Conservation (phyloP, 2,329 filamentous ascomycete genomes). For the Fusarium euwallaceae region DNA sequence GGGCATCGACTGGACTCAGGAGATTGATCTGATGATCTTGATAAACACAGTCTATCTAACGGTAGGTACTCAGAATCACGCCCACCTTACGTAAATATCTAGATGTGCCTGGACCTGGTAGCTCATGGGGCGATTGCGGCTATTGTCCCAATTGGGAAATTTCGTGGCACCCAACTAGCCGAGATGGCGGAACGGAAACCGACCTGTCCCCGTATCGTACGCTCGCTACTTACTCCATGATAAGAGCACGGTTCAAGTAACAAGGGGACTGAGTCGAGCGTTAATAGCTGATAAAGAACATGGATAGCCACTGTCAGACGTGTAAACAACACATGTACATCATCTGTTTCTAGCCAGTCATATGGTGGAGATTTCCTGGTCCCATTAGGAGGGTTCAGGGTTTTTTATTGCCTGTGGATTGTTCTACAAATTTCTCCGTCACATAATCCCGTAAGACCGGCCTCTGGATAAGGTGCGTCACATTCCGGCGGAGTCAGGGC, state of each 20-base stretch:
- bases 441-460: not conserved
- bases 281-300: not conserved
- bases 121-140: not conserved
- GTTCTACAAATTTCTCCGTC: not conserved
- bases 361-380: not conserved
- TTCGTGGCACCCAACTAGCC: not conserved
- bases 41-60: not conserved
- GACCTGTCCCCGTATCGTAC: not conserved
- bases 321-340: not conserved
- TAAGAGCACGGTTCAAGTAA: not conserved
- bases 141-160: not conserved
- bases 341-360: not conserved
- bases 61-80: not conserved
- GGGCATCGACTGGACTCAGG: not conserved
- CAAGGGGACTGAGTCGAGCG: not conserved
- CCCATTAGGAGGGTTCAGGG: not conserved
- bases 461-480: not conserved
- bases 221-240: not conserved
- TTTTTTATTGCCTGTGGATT: no score
- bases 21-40: no score
- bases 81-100: not conserved
- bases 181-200: not conserved
- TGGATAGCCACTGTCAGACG: not conserved
- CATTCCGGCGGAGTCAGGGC: not conserved
- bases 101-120: not conserved